Evolutionary conservation across 164 flowering plant genomes (phyloP).

Genomic region (Macadamia integrifolia): DNA sequence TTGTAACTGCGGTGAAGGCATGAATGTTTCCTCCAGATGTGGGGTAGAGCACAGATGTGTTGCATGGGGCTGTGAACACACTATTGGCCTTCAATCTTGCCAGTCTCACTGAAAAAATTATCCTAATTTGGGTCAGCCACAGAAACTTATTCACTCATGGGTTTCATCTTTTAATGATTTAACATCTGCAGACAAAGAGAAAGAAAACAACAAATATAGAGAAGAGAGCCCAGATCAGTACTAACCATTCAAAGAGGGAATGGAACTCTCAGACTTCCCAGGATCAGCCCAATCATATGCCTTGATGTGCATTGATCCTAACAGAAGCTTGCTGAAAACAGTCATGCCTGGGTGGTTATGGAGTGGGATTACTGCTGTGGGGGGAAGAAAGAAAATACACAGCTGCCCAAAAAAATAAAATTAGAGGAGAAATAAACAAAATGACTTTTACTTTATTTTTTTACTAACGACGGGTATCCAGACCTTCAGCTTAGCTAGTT

Average conservation of each 20-base stretch:
- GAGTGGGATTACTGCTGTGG: constrained; percentile 32
- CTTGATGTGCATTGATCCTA: constrained; percentile 78
- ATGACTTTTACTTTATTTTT: too few species aligned
- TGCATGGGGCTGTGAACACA: constrained; percentile 64
- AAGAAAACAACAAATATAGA: neutral
- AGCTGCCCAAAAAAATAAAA: too few species aligned
- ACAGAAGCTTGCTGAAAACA: constrained; percentile 75
- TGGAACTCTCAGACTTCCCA: neutral
- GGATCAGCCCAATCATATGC: constrained; percentile 73
- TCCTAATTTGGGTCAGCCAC: too few species aligned
- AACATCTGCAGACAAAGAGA: constrained; percentile 4
- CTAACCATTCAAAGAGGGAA: neutral
- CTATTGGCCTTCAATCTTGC: constrained; percentile 52
- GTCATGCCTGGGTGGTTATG: constrained; percentile 97
- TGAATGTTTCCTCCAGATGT: constrained; percentile 87
- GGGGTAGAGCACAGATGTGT: constrained; percentile 75
- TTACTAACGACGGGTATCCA: too few species aligned
- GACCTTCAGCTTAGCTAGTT: too few species aligned
- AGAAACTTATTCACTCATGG: too few species aligned
- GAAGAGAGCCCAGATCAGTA: neutral
- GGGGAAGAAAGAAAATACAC: too few species aligned
- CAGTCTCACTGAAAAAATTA: constrained; percentile 36
- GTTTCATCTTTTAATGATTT: too few species aligned
- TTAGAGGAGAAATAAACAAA: too few species aligned
- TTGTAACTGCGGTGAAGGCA: constrained; percentile 66